Evolutionary conservation across 805 yeast species (phyloP).

Genomic region (Blastobotrys americana): DNA sequence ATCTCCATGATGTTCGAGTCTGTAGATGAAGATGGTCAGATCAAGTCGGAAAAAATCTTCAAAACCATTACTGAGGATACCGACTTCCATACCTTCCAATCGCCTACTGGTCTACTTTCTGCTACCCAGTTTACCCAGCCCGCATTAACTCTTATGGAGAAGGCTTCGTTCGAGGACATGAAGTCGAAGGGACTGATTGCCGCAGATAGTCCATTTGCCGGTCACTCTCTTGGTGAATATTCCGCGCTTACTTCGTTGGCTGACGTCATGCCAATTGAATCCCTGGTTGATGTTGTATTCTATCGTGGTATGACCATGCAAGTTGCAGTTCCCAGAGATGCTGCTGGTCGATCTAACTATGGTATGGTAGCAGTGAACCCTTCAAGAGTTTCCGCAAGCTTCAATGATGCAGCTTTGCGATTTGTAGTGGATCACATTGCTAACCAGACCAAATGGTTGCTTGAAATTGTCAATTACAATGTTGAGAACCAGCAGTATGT

Average conservation of each 20-base stretch:
- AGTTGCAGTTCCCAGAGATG: slow-evolving; percentile 98
- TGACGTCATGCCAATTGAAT: slow-evolving; percentile 97
- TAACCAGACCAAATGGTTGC: slow-evolving; percentile 80
- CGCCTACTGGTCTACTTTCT: slow-evolving; percentile 90
- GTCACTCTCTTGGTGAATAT: slow-evolving; percentile 98
- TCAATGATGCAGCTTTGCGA: slow-evolving; percentile 87
- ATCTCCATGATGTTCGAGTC: slow-evolving; percentile 97
- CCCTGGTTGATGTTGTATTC: slow-evolving; percentile 93
- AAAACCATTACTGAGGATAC: slow-evolving; percentile 79
- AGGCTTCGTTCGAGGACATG: slow-evolving; percentile 97
- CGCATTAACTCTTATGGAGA: slow-evolving; percentile 97
- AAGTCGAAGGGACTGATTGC: slow-evolving; percentile 93
- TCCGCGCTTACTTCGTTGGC: slow-evolving; percentile 96
- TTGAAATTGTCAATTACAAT: slow-evolving; percentile 96
- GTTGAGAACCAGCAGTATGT: slow-evolving; percentile 98
- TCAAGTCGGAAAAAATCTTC: slow-evolving; percentile 90
- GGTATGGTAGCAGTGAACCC: slow-evolving; percentile 99
- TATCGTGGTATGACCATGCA: slow-evolving; percentile 99
- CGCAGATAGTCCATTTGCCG: slow-evolving; percentile 90
- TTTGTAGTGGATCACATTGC: slow-evolving; percentile 88
- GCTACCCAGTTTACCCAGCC: slow-evolving; percentile 99
- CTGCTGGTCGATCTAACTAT: slow-evolving; percentile 89
- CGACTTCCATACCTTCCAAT: slow-evolving; percentile 77
- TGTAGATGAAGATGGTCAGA: slow-evolving; percentile 71
- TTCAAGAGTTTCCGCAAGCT: slow-evolving; percentile 79